A percentile compares a stretch with the other conserved stretches of the same genome.
These are phyloP conservation scores for Filobasidium wieringae DNA, from an alignment of 768 basidiomycete genomes.

Conservation along the genomic window DNA sequence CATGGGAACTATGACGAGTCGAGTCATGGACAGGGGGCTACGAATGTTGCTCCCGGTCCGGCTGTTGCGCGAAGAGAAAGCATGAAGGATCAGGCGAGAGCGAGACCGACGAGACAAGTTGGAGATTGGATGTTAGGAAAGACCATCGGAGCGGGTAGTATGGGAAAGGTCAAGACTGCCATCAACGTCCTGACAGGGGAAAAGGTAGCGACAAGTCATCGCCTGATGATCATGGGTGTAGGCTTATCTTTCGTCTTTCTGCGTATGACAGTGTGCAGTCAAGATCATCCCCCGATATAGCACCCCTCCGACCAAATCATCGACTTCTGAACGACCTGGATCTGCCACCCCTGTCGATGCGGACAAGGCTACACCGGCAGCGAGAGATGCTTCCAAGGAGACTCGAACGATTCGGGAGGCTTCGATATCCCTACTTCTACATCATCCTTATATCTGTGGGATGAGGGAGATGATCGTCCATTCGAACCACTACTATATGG, in stretches of 20 bases:
- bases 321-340: conserved; percentile 37
- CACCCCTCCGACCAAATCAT: conserved; percentile 44
- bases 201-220: conserved; percentile 63
- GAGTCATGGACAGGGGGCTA: too few relatives aligned
- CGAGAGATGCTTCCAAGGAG: conserved; percentile 90
- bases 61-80: neutral
- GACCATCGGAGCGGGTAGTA: conserved; percentile 92
- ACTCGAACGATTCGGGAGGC: conserved; percentile 92
- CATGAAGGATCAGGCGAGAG: neutral
- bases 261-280: conserved; percentile 65
- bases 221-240: too few relatives aligned
- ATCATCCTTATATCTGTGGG: conserved; percentile 97
- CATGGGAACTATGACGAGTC: neutral
- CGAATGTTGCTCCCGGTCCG: neutral
- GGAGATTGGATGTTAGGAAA: conserved; percentile 94
- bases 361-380: conserved; percentile 54
- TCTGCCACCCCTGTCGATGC: conserved; percentile 16
- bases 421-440: conserved; percentile 82
- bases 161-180: conserved; percentile 98
- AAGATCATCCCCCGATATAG: conserved; percentile 88
- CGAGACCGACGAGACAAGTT: conserved; percentile 44
- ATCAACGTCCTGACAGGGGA: conserved; percentile 78
- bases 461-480: conserved; percentile 99
- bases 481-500: conserved; percentile 98
- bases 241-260: neutral